A percentile compares a stretch with the other conserved stretches of the same genome.
Evolutionary conservation across 331 rosid species (phyloP).

Genomic region (Phaseolus coccineus): DNA sequence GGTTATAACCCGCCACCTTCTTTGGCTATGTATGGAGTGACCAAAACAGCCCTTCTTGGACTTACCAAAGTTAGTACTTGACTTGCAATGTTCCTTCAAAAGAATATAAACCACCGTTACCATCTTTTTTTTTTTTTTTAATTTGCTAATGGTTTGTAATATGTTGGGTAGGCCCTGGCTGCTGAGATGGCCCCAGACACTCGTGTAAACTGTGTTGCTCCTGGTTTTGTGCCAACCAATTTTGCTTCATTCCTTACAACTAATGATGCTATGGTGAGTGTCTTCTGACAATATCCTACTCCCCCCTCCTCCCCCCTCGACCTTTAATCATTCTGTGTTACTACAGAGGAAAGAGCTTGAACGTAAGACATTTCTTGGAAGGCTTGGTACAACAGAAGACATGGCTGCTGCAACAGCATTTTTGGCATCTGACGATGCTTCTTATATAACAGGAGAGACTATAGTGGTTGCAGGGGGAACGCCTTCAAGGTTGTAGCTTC

Average conservation of each 20-base stretch:
- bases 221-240: constrained; percentile 94
- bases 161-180: constrained; percentile 76
- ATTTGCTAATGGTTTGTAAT: constrained; percentile 39
- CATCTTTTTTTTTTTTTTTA: background rate
- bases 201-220: constrained; percentile 95
- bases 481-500: constrained; percentile 82
- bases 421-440: constrained; percentile 89
- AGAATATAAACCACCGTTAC: background rate
- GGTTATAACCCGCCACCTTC: constrained; percentile 72
- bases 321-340: constrained; percentile 29
- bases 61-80: constrained; percentile 72
- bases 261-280: constrained; percentile 60
- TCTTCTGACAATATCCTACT: constrained; percentile 9
- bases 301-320: background rate
- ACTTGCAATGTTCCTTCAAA: constrained; percentile 29
- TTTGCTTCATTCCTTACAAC: constrained; percentile 72
- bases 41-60: constrained; percentile 96
- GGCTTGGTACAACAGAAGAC: constrained; percentile 92
- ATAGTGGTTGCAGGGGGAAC: constrained; percentile 91
- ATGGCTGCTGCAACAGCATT: constrained; percentile 93
- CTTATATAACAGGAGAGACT: constrained; percentile 96
- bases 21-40: constrained; percentile 97
- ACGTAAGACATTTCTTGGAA: constrained; percentile 65
- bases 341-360: constrained; percentile 70
- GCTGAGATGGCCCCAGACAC: constrained; percentile 81